phyloP scores from a whole-genome alignment of 441 rosid species.

The Omphalea diandra region DNA sequence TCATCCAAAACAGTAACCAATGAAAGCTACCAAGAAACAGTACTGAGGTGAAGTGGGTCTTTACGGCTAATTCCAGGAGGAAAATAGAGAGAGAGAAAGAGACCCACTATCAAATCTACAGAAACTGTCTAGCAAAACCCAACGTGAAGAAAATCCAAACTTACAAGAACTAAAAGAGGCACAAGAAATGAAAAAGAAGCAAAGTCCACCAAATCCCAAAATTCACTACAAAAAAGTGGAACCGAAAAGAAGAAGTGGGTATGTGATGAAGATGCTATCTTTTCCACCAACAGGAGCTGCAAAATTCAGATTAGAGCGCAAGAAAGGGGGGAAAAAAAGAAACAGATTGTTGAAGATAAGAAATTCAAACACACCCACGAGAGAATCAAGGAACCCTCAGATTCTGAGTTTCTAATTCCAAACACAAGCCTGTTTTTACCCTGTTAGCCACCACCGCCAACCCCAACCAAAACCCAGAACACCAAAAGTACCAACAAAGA shows the following conservation, averaged over 20 bases:
- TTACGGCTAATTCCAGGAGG: conserved; percentile 31
- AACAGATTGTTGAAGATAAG: conserved; percentile 31
- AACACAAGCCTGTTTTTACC: conserved; percentile 31
- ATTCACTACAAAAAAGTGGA: conserved; percentile 30
- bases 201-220: conserved; percentile 25
- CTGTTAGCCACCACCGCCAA: conserved; percentile 22
- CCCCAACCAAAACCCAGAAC: conserved; percentile 34
- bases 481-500: conserved; percentile 40
- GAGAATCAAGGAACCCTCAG: conserved; percentile 48
- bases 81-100: conserved; percentile 28
- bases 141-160: conserved; percentile 38
- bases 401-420: conserved; percentile 41
- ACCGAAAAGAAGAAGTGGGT: conserved; percentile 18
- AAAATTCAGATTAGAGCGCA: conserved; percentile 28
- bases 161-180: conserved; percentile 18
- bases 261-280: conserved; percentile 41
- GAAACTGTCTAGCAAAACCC: conserved; percentile 41
- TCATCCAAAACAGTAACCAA: conserved; percentile 66
- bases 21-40: conserved; percentile 35
- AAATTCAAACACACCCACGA: conserved; percentile 27
- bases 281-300: conserved; percentile 38
- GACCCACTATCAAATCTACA: conserved; percentile 46
- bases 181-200: conserved; percentile 7
- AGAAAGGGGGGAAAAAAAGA: no score
- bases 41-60: conserved; percentile 31